These are phyloP conservation scores for Rhizopogon roseolus DNA, from an alignment of 768 basidiomycete genomes.

Conservation along the genomic window DNA sequence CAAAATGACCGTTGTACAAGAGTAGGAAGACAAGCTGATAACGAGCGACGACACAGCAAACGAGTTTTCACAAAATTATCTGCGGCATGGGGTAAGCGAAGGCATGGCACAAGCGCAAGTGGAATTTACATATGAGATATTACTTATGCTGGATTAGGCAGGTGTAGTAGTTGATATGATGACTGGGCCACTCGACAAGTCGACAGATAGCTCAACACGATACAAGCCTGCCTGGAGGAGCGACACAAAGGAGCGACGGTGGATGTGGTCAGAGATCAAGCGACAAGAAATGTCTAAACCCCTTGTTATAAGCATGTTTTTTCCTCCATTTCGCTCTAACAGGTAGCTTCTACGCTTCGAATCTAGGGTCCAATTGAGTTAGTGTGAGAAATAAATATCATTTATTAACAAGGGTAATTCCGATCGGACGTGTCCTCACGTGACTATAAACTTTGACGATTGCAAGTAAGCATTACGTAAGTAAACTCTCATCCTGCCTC, in stretches of 20 bases:
- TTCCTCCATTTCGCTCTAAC: constrained; percentile 4
- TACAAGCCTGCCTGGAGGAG: neutral
- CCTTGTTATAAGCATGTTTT: constrained; percentile 5
- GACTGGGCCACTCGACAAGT: neutral
- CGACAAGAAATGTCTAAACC: neutral
- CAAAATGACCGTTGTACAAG: neutral
- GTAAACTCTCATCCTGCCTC: constrained; percentile 28
- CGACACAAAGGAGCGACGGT: neutral
- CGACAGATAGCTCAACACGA: neutral
- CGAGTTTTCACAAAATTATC: neutral
- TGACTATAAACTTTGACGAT: neutral
- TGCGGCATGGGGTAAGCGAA: neutral
- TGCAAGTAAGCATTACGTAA: neutral
- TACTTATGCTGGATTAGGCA: constrained; percentile 8
- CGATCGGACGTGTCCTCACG: neutral
- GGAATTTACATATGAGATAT: neutral
- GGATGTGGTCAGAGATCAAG: constrained; percentile 8
- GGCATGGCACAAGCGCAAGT: too few relatives aligned
- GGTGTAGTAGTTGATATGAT: constrained; percentile 4
- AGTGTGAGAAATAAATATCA: constrained; percentile 8
- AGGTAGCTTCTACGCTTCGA: constrained; percentile 3
- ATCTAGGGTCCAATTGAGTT: constrained; percentile 2
- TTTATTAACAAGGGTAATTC: neutral
- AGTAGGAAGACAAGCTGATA: neutral
- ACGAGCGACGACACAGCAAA: neutral